Base-by-base conservation (phyloP, 2,329 filamentous ascomycete species). In the Pestalotiopsis sp. region DNA sequence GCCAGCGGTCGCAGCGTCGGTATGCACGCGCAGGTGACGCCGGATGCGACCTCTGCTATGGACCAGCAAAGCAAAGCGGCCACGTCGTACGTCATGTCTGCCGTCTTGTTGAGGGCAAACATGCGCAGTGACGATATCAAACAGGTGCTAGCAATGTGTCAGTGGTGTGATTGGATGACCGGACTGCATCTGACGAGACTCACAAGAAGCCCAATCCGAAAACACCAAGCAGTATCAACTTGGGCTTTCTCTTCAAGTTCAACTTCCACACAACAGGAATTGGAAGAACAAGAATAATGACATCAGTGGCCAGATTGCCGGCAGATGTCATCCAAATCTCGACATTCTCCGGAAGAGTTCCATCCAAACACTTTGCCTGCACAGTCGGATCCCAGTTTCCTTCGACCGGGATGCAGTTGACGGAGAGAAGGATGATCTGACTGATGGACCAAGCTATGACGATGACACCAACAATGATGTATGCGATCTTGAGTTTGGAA, bases 231-330 rank as follows among this genome's bases (percentile, higher is more conserved):
- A 63, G 61, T 17, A 63, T 36, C 31, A 39, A 38, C 31, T 63
- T 63, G 11, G 23, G 61, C 11, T 25, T 23, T 36, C 23, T 63
- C 13, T 36, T 36, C 36, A 63, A 39, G 14, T 41, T 38, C 38
- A 63, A 45, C 17, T 41, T 63, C 61, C 31, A 45, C 13, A 63
- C 61, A 12, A 63, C 61, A 17, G 61, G 61, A 4, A 63, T 63
- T 6, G 61, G 61, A 0, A 63, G 61, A 4, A 63, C 12, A 7
- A 63, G 31, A 9, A 63, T 45, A 17, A 63, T 36, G 20, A 63
- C 61, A 63, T 63, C 61, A 13, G 31, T 63, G 5, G 31, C 31
- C 11, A 63, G 11, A 20, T 63, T 63, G n/a, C 17, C 31, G 17
- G 20, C 31, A 13, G 61, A 63, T 12, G 61, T 41, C 61, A 63